Base-by-base conservation (phyloP, 441 rosid genomes). In the Manihot esculenta region DNA sequence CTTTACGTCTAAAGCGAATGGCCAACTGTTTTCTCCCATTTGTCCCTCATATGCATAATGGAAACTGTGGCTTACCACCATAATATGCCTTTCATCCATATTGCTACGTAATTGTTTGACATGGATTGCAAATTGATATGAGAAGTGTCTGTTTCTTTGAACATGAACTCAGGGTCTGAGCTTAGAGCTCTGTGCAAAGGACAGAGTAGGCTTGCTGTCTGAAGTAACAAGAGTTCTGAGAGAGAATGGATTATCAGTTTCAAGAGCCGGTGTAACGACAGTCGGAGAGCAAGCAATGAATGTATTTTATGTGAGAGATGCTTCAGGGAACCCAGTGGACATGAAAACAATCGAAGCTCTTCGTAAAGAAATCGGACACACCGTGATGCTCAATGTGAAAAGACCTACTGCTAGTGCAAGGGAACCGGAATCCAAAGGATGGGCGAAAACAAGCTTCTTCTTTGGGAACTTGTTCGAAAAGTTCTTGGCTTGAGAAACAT, bases 101-200 rank as follows among this genome's bases (percentile, higher is more conserved):
- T 49, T 11, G 54, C 54, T 14, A 49, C 54, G n/a, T n/a, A n/a
- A n/a, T n/a, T n/a, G 42, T 38, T 38, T 38, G 42, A 38, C 42
- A 38, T 38, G 42, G 42, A 7, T 1, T 5, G 42, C 42, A 38
- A 5, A 38, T 38, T 38, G 42, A 38, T 38, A 33, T 33, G 38
- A 33, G 6, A 33, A 33, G n/a, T n/a, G n/a, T n/a, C n/a, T n/a
- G n/a, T n/a, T n/a, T n/a, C n/a, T 60, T 41, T 33, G 20, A 10
- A 15, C 8, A 5, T 66, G 1, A 44, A 0, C 54, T 42, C 86
- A 91, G 97, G 98, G 98, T 51, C 66, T 91, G 72, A 86, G 96
- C 77, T 79, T 94, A 64, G 97, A 94, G 87, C 86, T 91, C 3
- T 82, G 93, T 2, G 96, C 96, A n/a, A 89, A 86, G 74, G 97